Evolutionary conservation across 495 filamentous ascomycete genomes (phyloP), one percentile per base, ranked within the genome.

Genomic region (Rhypophila decipiens): DNA sequence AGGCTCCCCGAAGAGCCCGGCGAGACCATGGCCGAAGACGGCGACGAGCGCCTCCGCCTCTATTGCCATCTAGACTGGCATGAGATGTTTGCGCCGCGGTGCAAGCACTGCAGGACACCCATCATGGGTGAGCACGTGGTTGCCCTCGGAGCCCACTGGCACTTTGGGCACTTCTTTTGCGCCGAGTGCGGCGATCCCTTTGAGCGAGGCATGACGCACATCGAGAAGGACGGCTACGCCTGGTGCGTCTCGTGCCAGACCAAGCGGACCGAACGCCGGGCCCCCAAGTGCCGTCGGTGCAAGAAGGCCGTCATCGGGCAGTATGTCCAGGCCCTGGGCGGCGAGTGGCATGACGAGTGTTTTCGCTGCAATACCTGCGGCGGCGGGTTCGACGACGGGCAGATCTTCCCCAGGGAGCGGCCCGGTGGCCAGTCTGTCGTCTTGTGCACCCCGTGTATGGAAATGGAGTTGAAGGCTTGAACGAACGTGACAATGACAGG

Each of bases 41-140:
- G 79, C 31, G 85, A 88, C 56, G 69, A 72, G 10, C 68, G 75
- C 20, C 68, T 86, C 42, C 83, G 90, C 22, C 96, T 96, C 74
- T 99, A 87, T 69, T 99, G 93, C 69, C 94, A 97, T 64, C 78
- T 99, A 18, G 93, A 99, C 71, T 99, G 90, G 76, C 93, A 99
- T 63, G 93, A 99, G 59, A 68, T 87, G 31, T 97, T 86, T 64
- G 90, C 87, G 44, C 93, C 93, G 15, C 81, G 88, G 34, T 99
- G 93, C 70, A 91, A 91, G 69, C 89, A 83, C 67, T 99, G 93
- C 75, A 93, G 87, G 68, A 99, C 93, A 21, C 93, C 93, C n/a
- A 99, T 99, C 57, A 86, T 97, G 61, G 88, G 89, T 35, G 91
- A 97, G 69, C 86, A 96, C 34, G 81, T 95, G 11, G 82, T 97